Conservation (phyloP, 2,329 filamentous ascomycete species). For the Aspergillus cejpii region DNA sequence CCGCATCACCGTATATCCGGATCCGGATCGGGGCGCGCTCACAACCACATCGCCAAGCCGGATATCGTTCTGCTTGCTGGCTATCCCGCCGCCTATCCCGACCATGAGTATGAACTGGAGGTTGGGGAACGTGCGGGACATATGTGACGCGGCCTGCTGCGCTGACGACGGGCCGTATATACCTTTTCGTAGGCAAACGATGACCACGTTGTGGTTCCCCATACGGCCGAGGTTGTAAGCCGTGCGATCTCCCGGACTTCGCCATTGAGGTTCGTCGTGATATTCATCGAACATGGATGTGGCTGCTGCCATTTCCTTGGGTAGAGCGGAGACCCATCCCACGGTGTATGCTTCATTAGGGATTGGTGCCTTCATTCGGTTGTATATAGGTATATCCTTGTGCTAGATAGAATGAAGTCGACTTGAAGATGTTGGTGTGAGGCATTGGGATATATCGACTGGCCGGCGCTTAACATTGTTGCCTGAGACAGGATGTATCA, state of each 20-base stretch:
- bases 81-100: slow-evolving; percentile 13
- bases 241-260: background rate
- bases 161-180: slow-evolving; percentile 6
- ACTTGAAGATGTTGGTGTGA: too few relatives aligned
- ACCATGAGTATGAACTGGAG: slow-evolving; percentile 8
- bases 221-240: slow-evolving; percentile 4
- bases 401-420: too few relatives aligned
- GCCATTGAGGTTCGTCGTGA: background rate
- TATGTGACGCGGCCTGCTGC: background rate
- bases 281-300: slow-evolving; percentile 7
- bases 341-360: background rate
- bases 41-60: slow-evolving; percentile 15
- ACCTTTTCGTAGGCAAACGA: slow-evolving; percentile 4
- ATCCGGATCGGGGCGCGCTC: slow-evolving; percentile 3
- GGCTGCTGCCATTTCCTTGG: background rate
- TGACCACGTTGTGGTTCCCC: slow-evolving; percentile 1
- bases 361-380: too few relatives aligned
- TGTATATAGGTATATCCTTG: too few relatives aligned
- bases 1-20: slow-evolving; percentile 16
- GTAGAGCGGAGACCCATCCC: background rate
- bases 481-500: too few relatives aligned
- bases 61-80: slow-evolving; percentile 8
- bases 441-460: too few relatives aligned
- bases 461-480: too few relatives aligned
- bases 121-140: slow-evolving; percentile 1